Base-by-base conservation (phyloP, 192 early-diverging fungal species). In the Pilobolus umbonatus region DNA sequence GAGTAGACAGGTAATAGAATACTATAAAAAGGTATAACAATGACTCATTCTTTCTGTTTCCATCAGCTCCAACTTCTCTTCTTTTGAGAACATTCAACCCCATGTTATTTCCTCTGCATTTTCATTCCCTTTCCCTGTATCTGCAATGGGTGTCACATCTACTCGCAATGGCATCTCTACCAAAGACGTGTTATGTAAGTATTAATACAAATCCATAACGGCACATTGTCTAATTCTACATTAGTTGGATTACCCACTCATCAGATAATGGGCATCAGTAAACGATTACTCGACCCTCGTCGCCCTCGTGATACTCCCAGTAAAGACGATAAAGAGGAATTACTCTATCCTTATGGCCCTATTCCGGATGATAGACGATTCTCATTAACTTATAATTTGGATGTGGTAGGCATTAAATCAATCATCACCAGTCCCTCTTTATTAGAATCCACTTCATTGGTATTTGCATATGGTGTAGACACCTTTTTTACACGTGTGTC, bases 401-500 rank as follows among this genome's bases (percentile, higher is more conserved):
- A 80, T 53, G 80, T 97, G 22, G 69, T 74, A 5, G 86, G 88
- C 1, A 80, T 93, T 58, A 57, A 65, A 11, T 65, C 68, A 19
- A 92, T 99, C 52, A 62, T 69, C 25, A 85, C 90, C 8, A 65
- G 85, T 12, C 88, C 94, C 1, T 84, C 96, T 17, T 68, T 84
- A 38, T 71, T 99, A 26, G 97, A 99, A 75, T 96, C 94, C 19
- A 99, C 97, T 6, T 85, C 94, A 12, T 74, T 99, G 31, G 89
- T 95, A 8, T 72, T 87, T 15, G 84, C 88, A 0, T 96, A 86
- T 67, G 97, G 97, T 14, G 76, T 93, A 39, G 97, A 99, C 62
- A 53, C 95, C 49, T 99, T 94, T 79, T 86, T 89, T 55, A 88
- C 85, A 4, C 84, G 87, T 36, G 75, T 83, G 26, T 85, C 82